phyloP scores from a whole-genome alignment of 208 protist genomes.

The Porcisia hertigi region DNA sequence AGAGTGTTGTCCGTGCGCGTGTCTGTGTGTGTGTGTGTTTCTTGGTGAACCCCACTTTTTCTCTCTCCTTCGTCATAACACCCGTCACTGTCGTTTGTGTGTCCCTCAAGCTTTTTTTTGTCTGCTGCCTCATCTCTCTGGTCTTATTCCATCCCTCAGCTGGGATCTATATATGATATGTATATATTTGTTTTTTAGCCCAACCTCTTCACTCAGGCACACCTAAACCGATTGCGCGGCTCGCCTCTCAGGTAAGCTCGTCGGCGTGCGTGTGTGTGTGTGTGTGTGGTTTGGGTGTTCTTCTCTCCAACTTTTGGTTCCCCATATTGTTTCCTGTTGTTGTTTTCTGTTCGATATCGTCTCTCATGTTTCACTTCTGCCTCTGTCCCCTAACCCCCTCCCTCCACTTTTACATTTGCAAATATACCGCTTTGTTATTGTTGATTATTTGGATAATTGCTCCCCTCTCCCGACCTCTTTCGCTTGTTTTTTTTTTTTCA shows the following conservation, averaged over 20 bases:
- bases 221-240: no score
- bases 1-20: background rate
- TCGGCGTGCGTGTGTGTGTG: background rate
- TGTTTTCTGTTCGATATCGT: background rate
- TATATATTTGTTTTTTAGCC: background rate
- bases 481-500: background rate
- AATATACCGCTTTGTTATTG: background rate
- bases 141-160: background rate
- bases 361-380: background rate
- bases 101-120: no score
- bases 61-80: background rate
- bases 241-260: background rate
- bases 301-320: background rate
- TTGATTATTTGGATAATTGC: background rate
- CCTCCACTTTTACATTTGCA: background rate
- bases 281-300: background rate
- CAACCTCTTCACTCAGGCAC: no score
- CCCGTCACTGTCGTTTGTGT: no score
- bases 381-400: background rate
- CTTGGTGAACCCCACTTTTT: background rate
- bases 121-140: no score
- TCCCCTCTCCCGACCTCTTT: background rate
- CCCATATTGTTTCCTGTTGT: background rate
- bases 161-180: background rate
- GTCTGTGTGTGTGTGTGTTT: background rate